Conservation (phyloP, 345 rosid species). For the Arabidopsis suecica region DNA sequence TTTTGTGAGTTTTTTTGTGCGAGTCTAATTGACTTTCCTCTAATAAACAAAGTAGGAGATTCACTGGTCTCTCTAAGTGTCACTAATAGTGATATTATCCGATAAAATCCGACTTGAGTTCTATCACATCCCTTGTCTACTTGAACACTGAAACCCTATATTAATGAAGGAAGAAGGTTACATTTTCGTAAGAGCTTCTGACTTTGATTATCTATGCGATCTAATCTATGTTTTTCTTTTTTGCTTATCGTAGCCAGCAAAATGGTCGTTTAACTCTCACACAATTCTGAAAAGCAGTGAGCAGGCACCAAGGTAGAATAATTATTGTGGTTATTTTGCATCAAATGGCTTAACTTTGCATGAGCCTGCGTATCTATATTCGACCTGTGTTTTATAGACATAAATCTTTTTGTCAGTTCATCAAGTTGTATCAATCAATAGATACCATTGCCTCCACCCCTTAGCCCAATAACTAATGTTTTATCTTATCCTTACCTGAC, state of each 20-base stretch:
- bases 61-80: background rate
- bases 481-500: background rate
- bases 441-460: background rate
- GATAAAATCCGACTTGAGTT: background rate
- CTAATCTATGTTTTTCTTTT: conserved; percentile 5
- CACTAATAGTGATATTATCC: conserved; percentile 8
- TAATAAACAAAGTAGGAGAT: background rate
- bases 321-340: background rate
- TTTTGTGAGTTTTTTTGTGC: background rate
- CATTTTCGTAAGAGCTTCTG: conserved; percentile 12
- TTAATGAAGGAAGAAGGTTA: conserved; percentile 6
- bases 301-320: conserved; percentile 79
- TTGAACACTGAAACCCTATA: conserved; percentile 17
- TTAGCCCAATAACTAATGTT: background rate
- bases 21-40: conserved; percentile 2
- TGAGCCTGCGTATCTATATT: background rate
- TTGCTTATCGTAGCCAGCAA: conserved; percentile 66
- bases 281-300: conserved; percentile 81
- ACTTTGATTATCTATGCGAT: background rate
- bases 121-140: conserved; percentile 1
- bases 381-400: background rate
- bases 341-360: conserved; percentile 4
- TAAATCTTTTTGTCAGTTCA: background rate
- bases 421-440: background rate
- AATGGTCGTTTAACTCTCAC: conserved; percentile 89